Evolutionary conservation across 129 eudicot genomes (phyloP).

Genomic region (Tagetes patula): DNA sequence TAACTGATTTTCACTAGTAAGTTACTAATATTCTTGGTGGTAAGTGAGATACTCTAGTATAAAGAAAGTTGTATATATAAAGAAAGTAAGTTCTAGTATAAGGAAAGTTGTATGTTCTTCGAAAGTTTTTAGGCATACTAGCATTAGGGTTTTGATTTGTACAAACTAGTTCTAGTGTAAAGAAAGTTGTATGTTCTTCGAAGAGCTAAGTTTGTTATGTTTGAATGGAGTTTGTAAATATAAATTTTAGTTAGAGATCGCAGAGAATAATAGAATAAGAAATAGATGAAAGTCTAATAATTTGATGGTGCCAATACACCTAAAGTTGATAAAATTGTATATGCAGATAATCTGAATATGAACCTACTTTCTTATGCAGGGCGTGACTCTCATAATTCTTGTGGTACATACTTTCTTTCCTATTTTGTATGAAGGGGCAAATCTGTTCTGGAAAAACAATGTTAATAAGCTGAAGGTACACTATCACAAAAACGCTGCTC

Average conservation of each 20-base stretch:
- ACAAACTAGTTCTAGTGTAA: background rate
- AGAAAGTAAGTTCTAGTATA: background rate
- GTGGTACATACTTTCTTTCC: conserved; percentile 66
- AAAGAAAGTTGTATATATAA: no score
- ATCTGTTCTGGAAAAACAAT: conserved; percentile 64
- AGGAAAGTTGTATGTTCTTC: background rate
- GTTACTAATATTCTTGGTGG: no score
- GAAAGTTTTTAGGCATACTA: background rate
- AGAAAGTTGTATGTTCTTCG: background rate
- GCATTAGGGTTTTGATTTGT: no score
- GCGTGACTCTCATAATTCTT: conserved; percentile 61
- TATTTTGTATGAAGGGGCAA: conserved; percentile 64
- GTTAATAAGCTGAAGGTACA: conserved; percentile 78
- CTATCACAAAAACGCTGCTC: conserved; percentile 2
- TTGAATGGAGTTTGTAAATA: background rate
- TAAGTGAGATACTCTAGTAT: no score
- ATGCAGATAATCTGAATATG: background rate
- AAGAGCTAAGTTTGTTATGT: background rate
- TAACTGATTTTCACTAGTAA: no score
- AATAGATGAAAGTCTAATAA: background rate
- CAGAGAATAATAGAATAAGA: background rate
- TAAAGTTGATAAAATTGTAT: conserved; percentile 1
- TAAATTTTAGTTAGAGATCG: background rate
- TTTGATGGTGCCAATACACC: background rate
- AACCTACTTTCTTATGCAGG: conserved; percentile 51